Conservation (phyloP, 2,329 filamentous ascomycete species). For the Ascosphaera acerosa region DNA sequence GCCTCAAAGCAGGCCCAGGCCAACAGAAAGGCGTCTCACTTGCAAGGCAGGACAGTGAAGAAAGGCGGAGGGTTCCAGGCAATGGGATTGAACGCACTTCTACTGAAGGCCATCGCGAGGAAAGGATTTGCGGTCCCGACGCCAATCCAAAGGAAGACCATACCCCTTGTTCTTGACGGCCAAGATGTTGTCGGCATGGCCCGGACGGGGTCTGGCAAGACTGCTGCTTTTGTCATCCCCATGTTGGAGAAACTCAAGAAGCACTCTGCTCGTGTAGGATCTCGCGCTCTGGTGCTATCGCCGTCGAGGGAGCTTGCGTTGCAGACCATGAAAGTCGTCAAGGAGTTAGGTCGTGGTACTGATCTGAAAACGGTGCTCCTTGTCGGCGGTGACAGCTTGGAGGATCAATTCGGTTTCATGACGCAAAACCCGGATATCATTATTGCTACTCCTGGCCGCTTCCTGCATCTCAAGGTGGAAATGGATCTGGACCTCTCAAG, state of each 20-base stretch:
- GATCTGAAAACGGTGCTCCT: conserved; percentile 76
- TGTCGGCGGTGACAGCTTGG: conserved; percentile 83
- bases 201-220: conserved; percentile 94
- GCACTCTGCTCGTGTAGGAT: conserved; percentile 68
- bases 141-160: conserved; percentile 90
- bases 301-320: conserved; percentile 84
- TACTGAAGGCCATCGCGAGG: conserved; percentile 72
- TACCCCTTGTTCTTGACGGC: conserved; percentile 67
- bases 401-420: conserved; percentile 88
- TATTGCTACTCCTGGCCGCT: conserved; percentile 89
- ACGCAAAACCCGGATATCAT: conserved; percentile 88
- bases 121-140: conserved; percentile 95
- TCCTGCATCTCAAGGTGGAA: conserved; percentile 88
- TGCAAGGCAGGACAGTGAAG: conserved; percentile 68
- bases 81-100: conserved; percentile 62
- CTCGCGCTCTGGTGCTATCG: conserved; percentile 66
- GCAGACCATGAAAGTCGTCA: conserved; percentile 88
- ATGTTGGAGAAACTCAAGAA: conserved; percentile 87
- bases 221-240: conserved; percentile 89
- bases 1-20: conserved; percentile 64
- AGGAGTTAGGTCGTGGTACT: conserved; percentile 73
- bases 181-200: conserved; percentile 99
- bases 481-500: conserved; percentile 84
- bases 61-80: conserved; percentile 93
- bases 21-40: conserved; percentile 58